These are phyloP conservation scores for Metschnikowia henanensis DNA, from an alignment of 805 yeast species.

Conservation along the genomic window DNA sequence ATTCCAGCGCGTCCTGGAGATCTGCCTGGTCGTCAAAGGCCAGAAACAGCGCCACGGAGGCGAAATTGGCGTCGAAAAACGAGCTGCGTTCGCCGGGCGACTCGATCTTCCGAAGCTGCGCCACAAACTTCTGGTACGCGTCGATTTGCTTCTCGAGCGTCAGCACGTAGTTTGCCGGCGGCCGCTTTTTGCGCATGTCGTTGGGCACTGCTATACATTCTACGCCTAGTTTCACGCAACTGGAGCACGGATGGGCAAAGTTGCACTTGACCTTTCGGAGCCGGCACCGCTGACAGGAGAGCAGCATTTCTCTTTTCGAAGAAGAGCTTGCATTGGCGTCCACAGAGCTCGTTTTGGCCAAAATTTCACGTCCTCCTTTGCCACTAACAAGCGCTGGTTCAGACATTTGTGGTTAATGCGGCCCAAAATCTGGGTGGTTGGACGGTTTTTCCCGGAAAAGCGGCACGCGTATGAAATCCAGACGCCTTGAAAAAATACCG, in stretches of 20 bases:
- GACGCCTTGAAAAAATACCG: no score
- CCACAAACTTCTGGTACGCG: slow-evolving; percentile 25
- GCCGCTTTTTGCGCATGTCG: slow-evolving; percentile 53
- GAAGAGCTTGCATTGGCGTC: not conserved
- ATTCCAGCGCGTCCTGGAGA: not conserved
- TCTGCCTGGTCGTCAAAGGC: not conserved
- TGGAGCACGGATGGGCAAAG: slow-evolving; percentile 47
- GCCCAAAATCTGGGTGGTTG: no score
- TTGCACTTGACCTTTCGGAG: slow-evolving; percentile 49
- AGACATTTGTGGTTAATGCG: no score
- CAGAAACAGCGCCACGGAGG: slow-evolving; percentile 26
- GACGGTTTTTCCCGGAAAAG: no score
- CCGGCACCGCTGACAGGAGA: slow-evolving; percentile 42
- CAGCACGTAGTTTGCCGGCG: slow-evolving; percentile 50
- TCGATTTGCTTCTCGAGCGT: slow-evolving; percentile 37
- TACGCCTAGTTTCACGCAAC: slow-evolving; percentile 42
- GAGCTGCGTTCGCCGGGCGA: slow-evolving; percentile 21
- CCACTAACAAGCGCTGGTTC: not conserved
- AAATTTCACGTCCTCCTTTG: not conserved
- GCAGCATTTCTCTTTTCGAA: slow-evolving; percentile 15
- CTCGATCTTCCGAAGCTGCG: slow-evolving; percentile 22
- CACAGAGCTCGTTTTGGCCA: not conserved
- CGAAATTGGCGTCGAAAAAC: slow-evolving; percentile 21
- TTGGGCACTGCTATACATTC: slow-evolving; percentile 48
- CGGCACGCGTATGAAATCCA: no score